Evolutionary conservation across 1,284 basidiomycete genomes (phyloP), one percentile per base, ranked within the genome.

Genomic region (Inonotus obliquus): DNA sequence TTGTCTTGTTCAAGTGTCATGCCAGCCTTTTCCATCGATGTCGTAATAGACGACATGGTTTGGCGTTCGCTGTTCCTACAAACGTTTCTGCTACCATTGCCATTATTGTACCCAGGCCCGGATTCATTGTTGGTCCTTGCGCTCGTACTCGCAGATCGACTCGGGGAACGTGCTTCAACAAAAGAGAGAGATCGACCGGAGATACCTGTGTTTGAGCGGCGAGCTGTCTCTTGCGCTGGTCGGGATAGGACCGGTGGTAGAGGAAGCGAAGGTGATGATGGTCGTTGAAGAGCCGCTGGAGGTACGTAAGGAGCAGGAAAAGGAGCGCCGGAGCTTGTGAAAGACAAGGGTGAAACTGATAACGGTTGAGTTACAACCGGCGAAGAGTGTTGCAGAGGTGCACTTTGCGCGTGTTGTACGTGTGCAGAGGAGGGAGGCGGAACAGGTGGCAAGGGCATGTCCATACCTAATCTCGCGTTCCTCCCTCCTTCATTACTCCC

Each of bases 11-110:
- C 57, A n/a, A 59, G 23, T 13, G 38, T 13, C 4, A 14, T 51
- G 29, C 49, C 25, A 14, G 45, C 45, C 25, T 59, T 59, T 19
- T 59, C 57, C 27, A 59, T 38, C 23, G 57, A 59, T 4, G 49
- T 25, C 27, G 27, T 51, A 13, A 51, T 13, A 7, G 49, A 51
- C 11, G 45, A 48, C 45, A 25, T 48, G 11, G n/a, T 48, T n/a
- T n/a, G 21, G n/a, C 49, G 49, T 7, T 51, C 49, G 2, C 49
- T 25, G 27, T 47, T 23, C 21, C 45, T 13, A 19, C 38, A 39
- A 13, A n/a, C 38, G 7, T 25, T 51, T 7, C 10, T 23, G 49
- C 21, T 51, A 13, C 27, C 49, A 29, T 51, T 32, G 2, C 49
- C 49, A 51, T 29, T 51, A n/a, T 29, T 2, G 25, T 51, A 51